A percentile compares a stretch with the other conserved stretches of the same genome.
Evolutionary conservation across 257 asterid species (phyloP).

Genomic region (Cinchona pubescens): DNA sequence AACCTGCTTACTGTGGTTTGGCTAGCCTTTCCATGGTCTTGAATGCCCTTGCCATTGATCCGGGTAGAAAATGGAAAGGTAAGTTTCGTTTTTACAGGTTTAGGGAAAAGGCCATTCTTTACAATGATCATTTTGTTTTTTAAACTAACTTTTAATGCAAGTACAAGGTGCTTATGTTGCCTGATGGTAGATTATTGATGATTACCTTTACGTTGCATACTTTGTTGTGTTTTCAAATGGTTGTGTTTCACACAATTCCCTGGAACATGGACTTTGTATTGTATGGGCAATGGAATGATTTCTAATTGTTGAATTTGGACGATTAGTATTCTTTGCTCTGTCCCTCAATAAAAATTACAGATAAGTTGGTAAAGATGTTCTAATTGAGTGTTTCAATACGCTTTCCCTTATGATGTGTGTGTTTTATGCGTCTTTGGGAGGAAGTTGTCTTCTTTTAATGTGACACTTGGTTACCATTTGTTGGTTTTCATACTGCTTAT

Average conservation of each 20-base stretch:
- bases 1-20: constrained; percentile 97
- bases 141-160: background rate
- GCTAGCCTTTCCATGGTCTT: constrained; percentile 99
- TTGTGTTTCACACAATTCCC: background rate
- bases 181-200: background rate
- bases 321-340: background rate
- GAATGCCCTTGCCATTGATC: constrained; percentile 97
- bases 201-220: background rate
- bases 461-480: background rate
- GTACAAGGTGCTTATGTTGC: background rate
- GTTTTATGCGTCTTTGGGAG: background rate
- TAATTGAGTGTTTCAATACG: background rate
- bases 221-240: background rate
- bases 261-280: background rate
- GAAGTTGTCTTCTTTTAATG: background rate
- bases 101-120: background rate
- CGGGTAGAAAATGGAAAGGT: constrained; percentile 99
- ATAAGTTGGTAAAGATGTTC: background rate
- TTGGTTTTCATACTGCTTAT: background rate
- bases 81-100: background rate
- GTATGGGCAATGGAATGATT: background rate
- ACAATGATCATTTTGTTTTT: background rate
- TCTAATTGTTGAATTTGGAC: background rate
- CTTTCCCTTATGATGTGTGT: background rate
- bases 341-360: too few relatives aligned